phyloP scores from a whole-genome alignment of 2,329 filamentous ascomycete species.

The Lecanicillium sp. region DNA sequence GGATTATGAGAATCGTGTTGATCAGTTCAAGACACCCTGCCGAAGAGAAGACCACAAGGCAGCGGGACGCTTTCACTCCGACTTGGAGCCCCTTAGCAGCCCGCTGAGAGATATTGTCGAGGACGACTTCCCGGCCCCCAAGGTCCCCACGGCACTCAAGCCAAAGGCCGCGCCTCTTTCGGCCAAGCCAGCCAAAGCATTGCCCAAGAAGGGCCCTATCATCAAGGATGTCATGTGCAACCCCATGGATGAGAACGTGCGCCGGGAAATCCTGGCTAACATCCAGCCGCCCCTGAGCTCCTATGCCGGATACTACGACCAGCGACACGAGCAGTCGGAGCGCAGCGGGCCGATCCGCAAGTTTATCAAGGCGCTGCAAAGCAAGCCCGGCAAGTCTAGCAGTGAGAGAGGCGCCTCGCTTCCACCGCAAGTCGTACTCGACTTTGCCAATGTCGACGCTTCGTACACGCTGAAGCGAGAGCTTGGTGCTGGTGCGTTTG shows the following conservation, averaged over 20 bases:
- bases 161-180: conserved; percentile 34
- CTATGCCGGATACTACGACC: conserved; percentile 76
- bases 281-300: conserved; percentile 66
- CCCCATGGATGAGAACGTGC: conserved; percentile 72
- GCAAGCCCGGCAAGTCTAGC: conserved; percentile 49
- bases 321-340: conserved; percentile 56
- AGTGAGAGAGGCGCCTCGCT: conserved; percentile 58
- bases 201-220: conserved; percentile 59
- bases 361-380: conserved; percentile 60
- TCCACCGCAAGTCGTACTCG: conserved; percentile 56
- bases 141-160: conserved; percentile 45
- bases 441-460: conserved; percentile 58
- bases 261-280: conserved; percentile 67
- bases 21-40: conserved; percentile 72
- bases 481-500: conserved; percentile 88
- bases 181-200: conserved; percentile 30
- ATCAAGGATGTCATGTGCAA: conserved; percentile 84
- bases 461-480: conserved; percentile 77
- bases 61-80: conserved; percentile 21
- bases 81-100: conserved; percentile 54
- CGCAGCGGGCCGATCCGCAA: conserved; percentile 73
- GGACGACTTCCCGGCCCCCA: conserved; percentile 40
- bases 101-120: conserved; percentile 63
- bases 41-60: conserved; percentile 40
- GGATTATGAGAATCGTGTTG: conserved; percentile 39